Conservation (phyloP, 2,329 filamentous ascomycete genomes). For the Coniella lustricola region DNA sequence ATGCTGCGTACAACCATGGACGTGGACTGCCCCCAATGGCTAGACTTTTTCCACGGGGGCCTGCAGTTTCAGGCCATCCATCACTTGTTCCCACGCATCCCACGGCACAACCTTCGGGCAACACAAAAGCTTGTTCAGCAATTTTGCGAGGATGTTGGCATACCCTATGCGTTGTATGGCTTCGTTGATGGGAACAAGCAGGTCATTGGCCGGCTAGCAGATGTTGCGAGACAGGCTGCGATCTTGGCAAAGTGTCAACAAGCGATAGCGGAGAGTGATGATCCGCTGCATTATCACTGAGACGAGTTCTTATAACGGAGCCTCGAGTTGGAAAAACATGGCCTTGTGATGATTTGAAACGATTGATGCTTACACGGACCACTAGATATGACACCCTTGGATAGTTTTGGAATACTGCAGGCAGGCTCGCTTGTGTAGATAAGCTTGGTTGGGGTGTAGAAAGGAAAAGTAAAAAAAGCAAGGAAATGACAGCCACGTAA, state of each 20-base stretch:
- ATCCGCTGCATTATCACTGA: slow-evolving; percentile 19
- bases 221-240: slow-evolving; percentile 72
- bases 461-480: too few species aligned
- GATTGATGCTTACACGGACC: too few species aligned
- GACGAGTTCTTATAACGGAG: neutral
- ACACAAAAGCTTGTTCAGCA: slow-evolving; percentile 70
- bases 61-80: slow-evolving; percentile 87
- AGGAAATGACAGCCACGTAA: too few species aligned
- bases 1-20: slow-evolving; percentile 95
- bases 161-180: slow-evolving; percentile 79
- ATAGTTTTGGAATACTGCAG: neutral
- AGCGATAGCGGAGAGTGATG: slow-evolving; percentile 30
- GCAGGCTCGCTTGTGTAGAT: too few species aligned
- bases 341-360: too few species aligned
- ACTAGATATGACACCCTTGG: neutral
- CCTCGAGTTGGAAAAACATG: neutral
- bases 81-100: slow-evolving; percentile 76
- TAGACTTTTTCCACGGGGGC: slow-evolving; percentile 84
- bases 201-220: slow-evolving; percentile 68
- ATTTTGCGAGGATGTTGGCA: slow-evolving; percentile 74
- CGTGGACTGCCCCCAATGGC: slow-evolving; percentile 78
- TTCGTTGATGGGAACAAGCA: slow-evolving; percentile 79
- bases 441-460: too few species aligned
- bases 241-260: slow-evolving; percentile 71
- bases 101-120: slow-evolving; percentile 72